These are phyloP conservation scores for Amauroascus niger DNA, from an alignment of 2,329 filamentous ascomycete genomes.

Conservation along the genomic window DNA sequence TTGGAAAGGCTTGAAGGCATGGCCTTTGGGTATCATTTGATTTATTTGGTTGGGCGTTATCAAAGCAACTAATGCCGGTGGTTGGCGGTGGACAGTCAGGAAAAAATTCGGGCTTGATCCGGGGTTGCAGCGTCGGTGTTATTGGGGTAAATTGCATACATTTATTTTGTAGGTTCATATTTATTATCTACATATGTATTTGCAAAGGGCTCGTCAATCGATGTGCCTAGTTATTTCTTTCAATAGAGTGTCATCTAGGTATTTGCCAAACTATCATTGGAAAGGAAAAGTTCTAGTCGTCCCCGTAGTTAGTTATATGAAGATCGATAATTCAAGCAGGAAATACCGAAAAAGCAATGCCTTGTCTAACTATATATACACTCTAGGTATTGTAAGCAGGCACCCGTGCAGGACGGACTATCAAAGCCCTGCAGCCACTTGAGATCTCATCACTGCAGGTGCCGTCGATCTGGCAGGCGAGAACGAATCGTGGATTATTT, in stretches of 20 bases:
- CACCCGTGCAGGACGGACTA: neutral
- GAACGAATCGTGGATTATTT: neutral
- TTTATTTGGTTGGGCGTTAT: neutral
- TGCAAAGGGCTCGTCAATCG: neutral
- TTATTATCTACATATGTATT: neutral
- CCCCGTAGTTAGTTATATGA: no score
- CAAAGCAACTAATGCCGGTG: neutral
- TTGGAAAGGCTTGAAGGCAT: constrained; percentile 18
- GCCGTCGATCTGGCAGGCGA: neutral
- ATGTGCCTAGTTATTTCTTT: no score
- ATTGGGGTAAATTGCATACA: neutral
- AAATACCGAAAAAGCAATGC: neutral
- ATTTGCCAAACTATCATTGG: no score
- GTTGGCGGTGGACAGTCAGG: neutral
- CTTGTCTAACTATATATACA: neutral
- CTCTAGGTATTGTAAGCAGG: neutral
- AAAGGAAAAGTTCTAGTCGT: no score
- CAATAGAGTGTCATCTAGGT: no score
- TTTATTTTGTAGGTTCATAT: neutral
- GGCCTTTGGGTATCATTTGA: neutral
- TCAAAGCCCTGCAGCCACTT: neutral
- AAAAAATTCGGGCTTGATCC: neutral
- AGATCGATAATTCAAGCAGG: no score
- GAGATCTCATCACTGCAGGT: neutral
- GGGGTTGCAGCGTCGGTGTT: constrained; percentile 7